Conservation (phyloP, 108 stramenopile genomes). For the Fistulifera solaris region DNA sequence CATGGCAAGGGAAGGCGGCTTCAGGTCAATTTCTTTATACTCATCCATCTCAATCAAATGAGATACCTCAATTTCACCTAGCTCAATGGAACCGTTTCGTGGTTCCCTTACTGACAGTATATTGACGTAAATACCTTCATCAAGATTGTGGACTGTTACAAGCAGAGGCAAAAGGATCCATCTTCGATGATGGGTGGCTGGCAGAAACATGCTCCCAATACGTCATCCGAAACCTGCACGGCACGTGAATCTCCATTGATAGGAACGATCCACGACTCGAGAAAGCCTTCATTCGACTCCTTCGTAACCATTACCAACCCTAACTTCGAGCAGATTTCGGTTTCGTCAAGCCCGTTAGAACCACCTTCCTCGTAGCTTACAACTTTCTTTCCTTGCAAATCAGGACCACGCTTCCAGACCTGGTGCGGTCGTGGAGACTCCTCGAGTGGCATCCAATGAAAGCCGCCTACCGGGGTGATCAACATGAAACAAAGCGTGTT, state of each 20-base stretch:
- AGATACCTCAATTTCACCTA: constrained; percentile 13
- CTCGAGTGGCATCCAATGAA: constrained; percentile 84
- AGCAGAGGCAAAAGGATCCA: constrained; percentile 54
- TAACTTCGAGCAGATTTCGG: constrained; percentile 61
- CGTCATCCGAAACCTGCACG: constrained; percentile 51
- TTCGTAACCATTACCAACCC: constrained; percentile 64
- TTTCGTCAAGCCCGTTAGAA: constrained; percentile 55
- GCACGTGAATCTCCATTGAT: constrained; percentile 55
- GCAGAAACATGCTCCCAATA: constrained; percentile 69
- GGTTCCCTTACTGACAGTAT: constrained; percentile 18
- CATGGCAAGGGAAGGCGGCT: constrained; percentile 76
- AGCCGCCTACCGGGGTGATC: constrained; percentile 82
- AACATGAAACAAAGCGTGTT: constrained; percentile 70
- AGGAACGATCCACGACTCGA: constrained; percentile 78
- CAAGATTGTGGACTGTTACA: constrained; percentile 27
- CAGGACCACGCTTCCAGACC: constrained; percentile 75
- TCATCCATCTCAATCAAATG: constrained; percentile 4
- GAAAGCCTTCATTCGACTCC: constrained; percentile 27
- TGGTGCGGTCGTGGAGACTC: constrained; percentile 74
- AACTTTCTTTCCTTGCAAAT: constrained; percentile 80
- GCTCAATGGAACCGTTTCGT: constrained; percentile 5
- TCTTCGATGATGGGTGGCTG: constrained; percentile 29
- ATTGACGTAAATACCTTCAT: constrained; percentile 28
- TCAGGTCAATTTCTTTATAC: constrained; percentile 29
- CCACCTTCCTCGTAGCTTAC: constrained; percentile 85